Evolutionary conservation across 108 stramenopile genomes (phyloP).

Genomic region (Nitzschia putrida): DNA sequence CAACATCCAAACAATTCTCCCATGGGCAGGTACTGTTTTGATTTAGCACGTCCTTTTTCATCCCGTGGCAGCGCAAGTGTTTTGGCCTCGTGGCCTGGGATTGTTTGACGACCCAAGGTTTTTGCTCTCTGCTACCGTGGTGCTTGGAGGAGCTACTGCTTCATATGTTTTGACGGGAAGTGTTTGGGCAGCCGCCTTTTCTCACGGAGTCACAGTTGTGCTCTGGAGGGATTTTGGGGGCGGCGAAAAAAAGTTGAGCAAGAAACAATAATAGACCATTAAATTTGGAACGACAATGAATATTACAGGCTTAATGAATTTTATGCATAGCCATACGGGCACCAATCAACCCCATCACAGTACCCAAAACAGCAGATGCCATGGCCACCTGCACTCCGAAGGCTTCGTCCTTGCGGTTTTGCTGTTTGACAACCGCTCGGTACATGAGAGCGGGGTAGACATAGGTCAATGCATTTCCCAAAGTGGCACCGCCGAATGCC

Average conservation of each 20-base stretch:
- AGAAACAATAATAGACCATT: not conserved
- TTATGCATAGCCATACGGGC: conserved; percentile 63
- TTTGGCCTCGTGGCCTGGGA: conserved; percentile 34
- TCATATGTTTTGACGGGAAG: conserved; percentile 39
- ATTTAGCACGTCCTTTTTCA: conserved; percentile 30
- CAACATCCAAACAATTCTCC: not conserved
- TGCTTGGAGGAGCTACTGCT: conserved; percentile 34
- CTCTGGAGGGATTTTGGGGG: conserved; percentile 45
- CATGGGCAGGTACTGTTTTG: conserved; percentile 10
- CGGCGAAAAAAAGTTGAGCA: conserved; percentile 26
- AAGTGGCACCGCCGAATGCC: conserved; percentile 93
- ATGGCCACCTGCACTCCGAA: conserved; percentile 62
- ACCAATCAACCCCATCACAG: conserved; percentile 81
- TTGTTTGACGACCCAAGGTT: conserved; percentile 30
- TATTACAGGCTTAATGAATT: conserved; percentile 11
- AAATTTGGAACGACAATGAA: not conserved
- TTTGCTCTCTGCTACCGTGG: conserved; percentile 34
- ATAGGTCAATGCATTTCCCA: conserved; percentile 90
- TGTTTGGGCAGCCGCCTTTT: conserved; percentile 41
- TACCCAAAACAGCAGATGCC: conserved; percentile 65
- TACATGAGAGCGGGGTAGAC: conserved; percentile 88
- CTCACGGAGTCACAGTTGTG: conserved; percentile 39
- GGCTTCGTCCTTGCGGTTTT: conserved; percentile 56
- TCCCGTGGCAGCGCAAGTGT: conserved; percentile 28
- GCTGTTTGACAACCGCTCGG: conserved; percentile 59